Percentiles rank a stretch among this genome's conserved stretches.
Evolutionary conservation across 2,329 filamentous ascomycete species (phyloP).

Genomic region (Tolypocladium paradoxum): DNA sequence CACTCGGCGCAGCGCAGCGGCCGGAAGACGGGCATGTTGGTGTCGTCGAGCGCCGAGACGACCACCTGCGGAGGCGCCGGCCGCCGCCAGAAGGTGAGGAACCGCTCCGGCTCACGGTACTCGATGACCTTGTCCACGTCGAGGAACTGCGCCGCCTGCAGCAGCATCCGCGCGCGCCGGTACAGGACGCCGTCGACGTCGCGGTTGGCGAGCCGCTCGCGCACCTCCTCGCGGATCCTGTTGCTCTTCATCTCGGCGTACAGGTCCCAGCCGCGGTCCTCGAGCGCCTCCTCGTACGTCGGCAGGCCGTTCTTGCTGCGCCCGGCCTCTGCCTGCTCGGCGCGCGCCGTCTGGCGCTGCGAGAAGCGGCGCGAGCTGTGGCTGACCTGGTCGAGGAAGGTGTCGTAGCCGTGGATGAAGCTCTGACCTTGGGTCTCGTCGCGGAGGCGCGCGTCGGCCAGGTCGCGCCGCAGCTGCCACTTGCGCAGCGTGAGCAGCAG

Average conservation of each 20-base stretch:
- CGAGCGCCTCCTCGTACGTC: conserved; percentile 11
- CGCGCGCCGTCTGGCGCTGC: conserved; percentile 9
- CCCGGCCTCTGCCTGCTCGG: background rate
- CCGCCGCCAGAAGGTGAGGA: conserved; percentile 13
- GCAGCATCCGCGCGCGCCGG: conserved; percentile 17
- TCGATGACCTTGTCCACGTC: conserved; percentile 29
- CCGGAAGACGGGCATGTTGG: conserved; percentile 8
- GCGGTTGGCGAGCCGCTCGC: conserved; percentile 2
- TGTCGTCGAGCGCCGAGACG: conserved; percentile 4
- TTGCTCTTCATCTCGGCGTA: conserved; percentile 13
- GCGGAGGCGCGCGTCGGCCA: conserved; percentile 4
- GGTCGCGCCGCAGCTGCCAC: conserved; percentile 17
- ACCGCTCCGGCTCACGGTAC: conserved; percentile 14
- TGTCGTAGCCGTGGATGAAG: conserved; percentile 26
- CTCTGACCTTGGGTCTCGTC: conserved; percentile 20
- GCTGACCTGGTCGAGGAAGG: conserved; percentile 26
- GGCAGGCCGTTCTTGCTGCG: background rate
- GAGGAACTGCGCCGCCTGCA: conserved; percentile 21
- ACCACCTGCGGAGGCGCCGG: conserved; percentile 14
- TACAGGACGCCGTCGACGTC: conserved; percentile 1
- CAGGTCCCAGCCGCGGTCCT: conserved; percentile 11
- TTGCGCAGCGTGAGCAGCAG: conserved; percentile 21
- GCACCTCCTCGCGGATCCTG: conserved; percentile 4
- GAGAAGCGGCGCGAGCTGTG: conserved; percentile 18
- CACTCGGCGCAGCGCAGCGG: conserved; percentile 10